Conservation (phyloP, 2,329 filamentous ascomycete species). For the Talaromyces sp. region DNA sequence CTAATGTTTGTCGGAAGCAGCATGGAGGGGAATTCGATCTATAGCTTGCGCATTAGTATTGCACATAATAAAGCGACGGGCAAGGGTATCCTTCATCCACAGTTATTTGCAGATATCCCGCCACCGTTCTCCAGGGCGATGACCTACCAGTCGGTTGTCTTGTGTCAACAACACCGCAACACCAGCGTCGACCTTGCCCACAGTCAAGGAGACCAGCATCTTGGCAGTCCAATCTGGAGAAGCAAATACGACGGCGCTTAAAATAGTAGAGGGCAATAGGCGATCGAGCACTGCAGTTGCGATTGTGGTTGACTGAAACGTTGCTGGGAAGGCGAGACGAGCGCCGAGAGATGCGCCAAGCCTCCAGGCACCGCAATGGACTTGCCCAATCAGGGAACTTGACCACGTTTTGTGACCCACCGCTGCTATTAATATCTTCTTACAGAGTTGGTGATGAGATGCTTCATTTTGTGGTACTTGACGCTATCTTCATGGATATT, state of each 20-base stretch:
- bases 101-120: conserved; percentile 1
- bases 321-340: neutral
- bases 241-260: neutral
- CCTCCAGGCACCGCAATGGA: neutral
- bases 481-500: no score
- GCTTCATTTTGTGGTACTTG: no score
- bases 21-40: conserved; percentile 99
- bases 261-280: neutral
- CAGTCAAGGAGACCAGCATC: conserved; percentile 96
- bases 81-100: neutral
- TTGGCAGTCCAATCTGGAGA: conserved; percentile 20
- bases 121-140: conserved; percentile 2
- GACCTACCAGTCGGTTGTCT: conserved; percentile 85
- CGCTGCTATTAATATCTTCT: neutral
- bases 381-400: neutral
- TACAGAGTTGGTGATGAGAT: neutral
- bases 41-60: conserved; percentile 11
- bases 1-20: conserved; percentile 92
- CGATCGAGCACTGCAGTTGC: neutral
- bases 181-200: conserved; percentile 98
- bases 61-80: neutral
- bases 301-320: neutral
- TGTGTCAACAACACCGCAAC: conserved; percentile 94
- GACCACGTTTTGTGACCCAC: neutral
- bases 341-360: neutral